Conservation (phyloP, 2,329 filamentous ascomycete genomes). For the Plectosphaerella cucumerina region DNA sequence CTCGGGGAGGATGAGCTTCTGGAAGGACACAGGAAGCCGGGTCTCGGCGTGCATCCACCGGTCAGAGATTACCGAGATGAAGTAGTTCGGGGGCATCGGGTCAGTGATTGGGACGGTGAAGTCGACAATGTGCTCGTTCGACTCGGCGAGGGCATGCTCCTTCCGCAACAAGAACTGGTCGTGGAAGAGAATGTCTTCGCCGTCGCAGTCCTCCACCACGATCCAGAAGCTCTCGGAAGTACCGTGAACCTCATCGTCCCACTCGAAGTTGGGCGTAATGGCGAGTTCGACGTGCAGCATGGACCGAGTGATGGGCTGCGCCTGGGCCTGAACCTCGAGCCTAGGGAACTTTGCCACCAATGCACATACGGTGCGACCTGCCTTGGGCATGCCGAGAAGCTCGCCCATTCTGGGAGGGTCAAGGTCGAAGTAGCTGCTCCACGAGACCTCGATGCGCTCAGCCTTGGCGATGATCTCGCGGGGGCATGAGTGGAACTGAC, state of each 20-base stretch:
- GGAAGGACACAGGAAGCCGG: conserved; percentile 87
- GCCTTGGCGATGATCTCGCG: conserved; percentile 86
- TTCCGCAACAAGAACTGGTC: conserved; percentile 90
- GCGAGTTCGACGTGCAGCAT: conserved; percentile 87
- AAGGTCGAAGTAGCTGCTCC: conserved; percentile 91
- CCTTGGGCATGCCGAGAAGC: conserved; percentile 83
- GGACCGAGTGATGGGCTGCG: conserved; percentile 90
- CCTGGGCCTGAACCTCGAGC: conserved; percentile 86
- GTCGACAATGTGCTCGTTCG: conserved; percentile 91
- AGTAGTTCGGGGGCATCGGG: conserved; percentile 98
- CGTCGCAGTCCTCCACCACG: conserved; percentile 93
- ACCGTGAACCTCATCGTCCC: conserved; percentile 88
- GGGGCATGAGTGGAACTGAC: conserved; percentile 82
- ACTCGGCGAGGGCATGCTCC: conserved; percentile 79
- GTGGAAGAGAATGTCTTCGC: conserved; percentile 91
- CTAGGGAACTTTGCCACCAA: conserved; percentile 91
- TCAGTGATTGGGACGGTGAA: conserved; percentile 96
- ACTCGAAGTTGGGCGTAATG: conserved; percentile 91
- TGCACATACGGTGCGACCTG: conserved; percentile 78
- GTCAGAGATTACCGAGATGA: conserved; percentile 91
- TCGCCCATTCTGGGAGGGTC: conserved; percentile 97
- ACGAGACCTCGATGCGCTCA: conserved; percentile 90
- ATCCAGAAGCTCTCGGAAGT: conserved; percentile 94
- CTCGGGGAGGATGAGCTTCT: conserved; percentile 89
- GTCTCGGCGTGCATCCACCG: conserved; percentile 99